phyloP scores from a whole-genome alignment of 208 protist genomes.

The Trypanosoma caninum region DNA sequence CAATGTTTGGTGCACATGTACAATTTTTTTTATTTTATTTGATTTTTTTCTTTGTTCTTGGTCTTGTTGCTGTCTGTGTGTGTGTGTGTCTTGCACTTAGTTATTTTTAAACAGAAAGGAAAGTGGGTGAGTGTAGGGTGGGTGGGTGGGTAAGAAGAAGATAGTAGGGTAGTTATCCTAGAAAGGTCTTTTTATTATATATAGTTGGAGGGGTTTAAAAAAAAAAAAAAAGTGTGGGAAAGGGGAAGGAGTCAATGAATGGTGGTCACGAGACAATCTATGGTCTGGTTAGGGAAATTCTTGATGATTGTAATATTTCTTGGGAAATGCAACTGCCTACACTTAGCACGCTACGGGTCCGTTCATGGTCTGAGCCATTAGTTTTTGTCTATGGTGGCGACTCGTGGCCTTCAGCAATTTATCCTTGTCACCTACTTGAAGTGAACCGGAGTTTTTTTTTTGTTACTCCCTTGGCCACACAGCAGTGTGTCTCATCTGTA shows the following conservation, averaged over 20 bases:
- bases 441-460: slow-evolving; percentile 27
- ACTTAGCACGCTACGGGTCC: slow-evolving; percentile 8
- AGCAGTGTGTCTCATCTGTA: not conserved
- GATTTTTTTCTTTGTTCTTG: not conserved
- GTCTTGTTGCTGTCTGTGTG: not conserved
- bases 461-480: not conserved
- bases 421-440: slow-evolving; percentile 38
- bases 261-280: slow-evolving; percentile 11
- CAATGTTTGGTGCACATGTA: no score
- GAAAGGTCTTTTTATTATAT: no score
- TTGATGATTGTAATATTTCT: slow-evolving; percentile 14
- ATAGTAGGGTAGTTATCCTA: not conserved
- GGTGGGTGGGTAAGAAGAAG: slow-evolving; percentile 2
- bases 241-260: not conserved
- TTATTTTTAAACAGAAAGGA: slow-evolving; percentile 10
- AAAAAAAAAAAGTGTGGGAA: not conserved
- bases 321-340: slow-evolving; percentile 14
- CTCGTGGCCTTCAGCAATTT: slow-evolving; percentile 34
- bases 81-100: slow-evolving; percentile 14
- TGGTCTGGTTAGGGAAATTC: slow-evolving; percentile 13
- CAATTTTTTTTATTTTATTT: not conserved
- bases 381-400: slow-evolving; percentile 26
- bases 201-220: no score
- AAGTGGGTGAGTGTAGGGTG: no score
- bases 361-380: slow-evolving; percentile 15